Evolutionary conservation across 495 filamentous ascomycete species (phyloP).

Genomic region (Penicillium robsamsonii): DNA sequence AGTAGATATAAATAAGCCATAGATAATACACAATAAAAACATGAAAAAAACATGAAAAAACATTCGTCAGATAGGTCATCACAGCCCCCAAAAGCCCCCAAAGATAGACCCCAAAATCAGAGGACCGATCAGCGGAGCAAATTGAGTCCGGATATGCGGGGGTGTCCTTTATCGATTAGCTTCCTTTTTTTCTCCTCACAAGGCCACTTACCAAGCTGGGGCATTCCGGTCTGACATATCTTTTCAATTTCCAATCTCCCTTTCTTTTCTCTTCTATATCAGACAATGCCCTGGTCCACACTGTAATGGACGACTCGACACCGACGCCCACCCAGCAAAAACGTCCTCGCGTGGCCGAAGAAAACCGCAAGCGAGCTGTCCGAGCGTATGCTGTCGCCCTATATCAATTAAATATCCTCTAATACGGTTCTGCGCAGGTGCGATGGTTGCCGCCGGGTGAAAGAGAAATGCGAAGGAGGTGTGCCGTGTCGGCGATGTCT

Average conservation of each 20-base stretch:
- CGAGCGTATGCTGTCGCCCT: conserved; percentile 35
- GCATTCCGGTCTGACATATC: background rate
- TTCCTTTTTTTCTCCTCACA: background rate
- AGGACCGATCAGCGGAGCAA: background rate
- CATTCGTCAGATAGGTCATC: too few species aligned
- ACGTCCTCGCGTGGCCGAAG: conserved; percentile 48
- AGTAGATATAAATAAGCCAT: too few species aligned
- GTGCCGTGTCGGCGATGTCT: conserved; percentile 51
- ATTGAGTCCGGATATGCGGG: conserved; percentile 18
- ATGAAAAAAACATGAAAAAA: background rate
- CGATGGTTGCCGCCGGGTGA: conserved; percentile 49
- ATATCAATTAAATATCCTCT: conserved; percentile 4
- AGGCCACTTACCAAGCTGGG: background rate
- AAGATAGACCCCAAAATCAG: too few species aligned
- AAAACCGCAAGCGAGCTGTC: conserved; percentile 50
- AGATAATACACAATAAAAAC: too few species aligned
- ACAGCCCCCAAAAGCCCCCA: background rate
- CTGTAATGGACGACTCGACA: conserved; percentile 28
- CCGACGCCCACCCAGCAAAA: conserved; percentile 36
- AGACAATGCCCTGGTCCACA: conserved; percentile 29
- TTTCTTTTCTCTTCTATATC: conserved; percentile 3
- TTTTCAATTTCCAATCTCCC: background rate
- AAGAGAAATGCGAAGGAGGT: conserved; percentile 53
- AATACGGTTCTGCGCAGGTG: conserved; percentile 32
- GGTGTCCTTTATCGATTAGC: conserved; percentile 1